Evolutionary conservation across 2,329 filamentous ascomycete genomes (phyloP), one percentile per base, ranked within the genome.

Genomic region (Aspergillus phoenicis): DNA sequence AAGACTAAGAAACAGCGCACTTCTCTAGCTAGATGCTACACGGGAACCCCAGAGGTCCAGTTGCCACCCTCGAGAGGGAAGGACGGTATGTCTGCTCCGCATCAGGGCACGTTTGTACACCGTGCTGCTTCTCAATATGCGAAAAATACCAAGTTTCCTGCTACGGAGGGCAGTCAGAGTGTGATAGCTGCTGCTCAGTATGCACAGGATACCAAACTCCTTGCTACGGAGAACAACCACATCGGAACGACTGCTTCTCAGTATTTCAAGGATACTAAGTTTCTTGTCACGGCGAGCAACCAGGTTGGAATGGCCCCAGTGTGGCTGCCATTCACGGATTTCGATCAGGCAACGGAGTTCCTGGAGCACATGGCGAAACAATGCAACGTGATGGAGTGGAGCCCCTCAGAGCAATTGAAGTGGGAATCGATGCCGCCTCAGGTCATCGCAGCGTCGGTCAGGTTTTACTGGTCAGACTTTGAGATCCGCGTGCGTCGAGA

Each of bases 401-500:
- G 51, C 22, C 60, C 60, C 1, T 39, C 56, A 15, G 45, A 52
- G 8, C 67, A 68, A 38, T 33, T 65, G 8, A 55, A 43, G 52
- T 38, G 38, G 11, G 33, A 36, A 13, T 36, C 33, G 10, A 36
- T 36, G 33, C 5, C 33, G 33, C 33, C 17, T 62, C 49, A 36
- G 33, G 20, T 22, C 1, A 49, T 67, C 3, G 57, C 62, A 5
- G 68, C 64, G 15, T 70, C 69, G 1, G 60, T 71, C 5, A 64
- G 51, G 22, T 62, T 69, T 8, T 58, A 63, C 13, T 71, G 67
- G 69, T 65, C 67, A 0, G 56, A 48, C 4, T 64, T 67, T 11
- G 60, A 60, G 24, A 65, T 70, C 33, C 57, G 65, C 6, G 58
- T 71, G 1, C 65, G 69, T 8, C 62, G 51, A 43, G 67, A 62